phyloP scores from a whole-genome alignment of 306 rosid species.

The Gleditsia sinensis region DNA sequence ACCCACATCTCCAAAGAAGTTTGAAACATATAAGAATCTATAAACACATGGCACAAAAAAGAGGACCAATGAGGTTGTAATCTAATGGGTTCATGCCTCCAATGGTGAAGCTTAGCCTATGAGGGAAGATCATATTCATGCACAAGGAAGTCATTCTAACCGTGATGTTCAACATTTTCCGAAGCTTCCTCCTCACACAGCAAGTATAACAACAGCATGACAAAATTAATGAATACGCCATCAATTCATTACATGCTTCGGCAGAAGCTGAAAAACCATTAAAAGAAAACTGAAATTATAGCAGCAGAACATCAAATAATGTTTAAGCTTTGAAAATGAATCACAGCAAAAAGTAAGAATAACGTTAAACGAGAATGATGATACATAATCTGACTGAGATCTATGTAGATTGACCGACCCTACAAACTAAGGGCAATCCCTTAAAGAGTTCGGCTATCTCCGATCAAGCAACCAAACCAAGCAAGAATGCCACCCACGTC shows the following conservation, averaged over 20 bases:
- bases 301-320: slow-evolving; percentile 10
- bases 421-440: too few species aligned
- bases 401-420: too few species aligned
- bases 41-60: slow-evolving; percentile 1
- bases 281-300: slow-evolving; percentile 26
- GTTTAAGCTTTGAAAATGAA: slow-evolving; percentile 22
- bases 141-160: slow-evolving; percentile 48
- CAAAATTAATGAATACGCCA: slow-evolving; percentile 89
- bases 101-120: not conserved
- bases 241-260: slow-evolving; percentile 90
- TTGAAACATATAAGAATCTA: slow-evolving; percentile 6
- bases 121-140: not conserved
- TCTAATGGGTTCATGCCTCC: not conserved
- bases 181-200: slow-evolving; percentile 89
- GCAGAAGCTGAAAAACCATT: slow-evolving; percentile 71
- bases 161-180: slow-evolving; percentile 84
- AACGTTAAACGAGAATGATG: not conserved
- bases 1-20: slow-evolving; percentile 14
- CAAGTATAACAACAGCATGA: slow-evolving; percentile 98
- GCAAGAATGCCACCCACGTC: too few species aligned
- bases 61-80: not conserved
- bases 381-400: too few species aligned
- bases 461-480: too few species aligned
- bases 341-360: not conserved
- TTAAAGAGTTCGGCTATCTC: too few species aligned